Evolutionary conservation across 2,329 filamentous ascomycete genomes (phyloP).

Genomic region (Verticillium longisporum): DNA sequence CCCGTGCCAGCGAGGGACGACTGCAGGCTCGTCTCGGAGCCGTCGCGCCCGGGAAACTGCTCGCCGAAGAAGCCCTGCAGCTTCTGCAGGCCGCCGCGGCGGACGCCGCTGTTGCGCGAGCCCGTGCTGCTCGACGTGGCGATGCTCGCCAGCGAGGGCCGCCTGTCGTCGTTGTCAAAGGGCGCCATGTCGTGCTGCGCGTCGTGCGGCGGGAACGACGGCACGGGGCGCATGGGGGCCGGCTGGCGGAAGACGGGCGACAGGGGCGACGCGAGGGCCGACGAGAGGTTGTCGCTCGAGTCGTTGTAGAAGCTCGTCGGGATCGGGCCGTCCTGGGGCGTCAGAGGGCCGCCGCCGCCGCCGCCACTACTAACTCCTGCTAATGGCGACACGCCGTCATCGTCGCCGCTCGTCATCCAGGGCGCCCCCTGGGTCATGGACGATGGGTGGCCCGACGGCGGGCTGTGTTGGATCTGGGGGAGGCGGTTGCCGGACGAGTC

Average conservation of each 20-base stretch:
- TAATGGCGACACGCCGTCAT: neutral
- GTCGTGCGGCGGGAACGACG: constrained; percentile 34
- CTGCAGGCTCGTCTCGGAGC: constrained; percentile 63
- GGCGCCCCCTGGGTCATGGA: constrained; percentile 49
- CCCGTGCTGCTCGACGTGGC: constrained; percentile 80
- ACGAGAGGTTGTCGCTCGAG: constrained; percentile 62
- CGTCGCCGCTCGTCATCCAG: constrained; percentile 44
- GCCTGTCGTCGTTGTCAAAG: constrained; percentile 62
- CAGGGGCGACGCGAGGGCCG: constrained; percentile 47
- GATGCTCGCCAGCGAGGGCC: constrained; percentile 83
- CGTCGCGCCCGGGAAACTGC: constrained; percentile 69
- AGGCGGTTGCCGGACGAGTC: constrained; percentile 52
- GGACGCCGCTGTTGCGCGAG: constrained; percentile 62
- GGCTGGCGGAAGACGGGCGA: constrained; percentile 53
- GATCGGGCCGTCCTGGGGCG: constrained; percentile 19
- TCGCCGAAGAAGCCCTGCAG: constrained; percentile 90
- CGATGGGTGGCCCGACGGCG: constrained; percentile 48
- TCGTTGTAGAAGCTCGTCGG: constrained; percentile 66
- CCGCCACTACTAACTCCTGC: no score
- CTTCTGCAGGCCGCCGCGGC: constrained; percentile 69
- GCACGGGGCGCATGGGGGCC: constrained; percentile 22
- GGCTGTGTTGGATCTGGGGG: constrained; percentile 47
- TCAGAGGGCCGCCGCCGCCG: constrained; percentile 17
- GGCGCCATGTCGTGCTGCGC: constrained; percentile 48
- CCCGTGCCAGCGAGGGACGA: constrained; percentile 21